A percentile compares a stretch with the other conserved stretches of the same genome.
Conservation (phyloP, 2,329 filamentous ascomycete genomes). For the Coleophoma cylindrospora region DNA sequence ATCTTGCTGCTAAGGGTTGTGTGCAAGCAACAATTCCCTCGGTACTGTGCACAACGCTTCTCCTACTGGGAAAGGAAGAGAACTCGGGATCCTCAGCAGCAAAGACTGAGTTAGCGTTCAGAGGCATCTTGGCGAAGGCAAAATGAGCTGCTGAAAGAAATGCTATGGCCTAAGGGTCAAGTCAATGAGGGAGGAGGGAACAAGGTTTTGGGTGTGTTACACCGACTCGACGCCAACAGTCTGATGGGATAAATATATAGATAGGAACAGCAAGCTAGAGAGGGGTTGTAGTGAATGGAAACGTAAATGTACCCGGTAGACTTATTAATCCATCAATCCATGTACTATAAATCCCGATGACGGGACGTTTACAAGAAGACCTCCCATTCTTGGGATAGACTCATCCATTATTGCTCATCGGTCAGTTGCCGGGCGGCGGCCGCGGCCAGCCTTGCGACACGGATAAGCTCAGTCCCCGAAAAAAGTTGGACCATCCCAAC, state of each 20-base stretch:
- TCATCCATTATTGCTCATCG: too few relatives aligned
- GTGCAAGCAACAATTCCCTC: slow-evolving; percentile 88
- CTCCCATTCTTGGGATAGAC: neutral
- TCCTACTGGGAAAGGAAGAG: slow-evolving; percentile 67
- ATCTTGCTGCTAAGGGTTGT: slow-evolving; percentile 84
- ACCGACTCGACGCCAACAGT: too few relatives aligned
- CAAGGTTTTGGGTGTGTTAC: too few relatives aligned
- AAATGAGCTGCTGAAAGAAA: too few relatives aligned
- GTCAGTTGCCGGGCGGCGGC: neutral
- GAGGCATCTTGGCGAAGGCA: slow-evolving; percentile 17
- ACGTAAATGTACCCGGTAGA: too few relatives aligned
- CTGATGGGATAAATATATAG: too few relatives aligned
- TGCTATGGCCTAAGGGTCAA: neutral
- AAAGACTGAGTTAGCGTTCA: slow-evolving; percentile 26
- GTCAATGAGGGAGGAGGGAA: too few relatives aligned
- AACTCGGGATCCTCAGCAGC: slow-evolving; percentile 36
- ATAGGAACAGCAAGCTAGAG: too few relatives aligned
- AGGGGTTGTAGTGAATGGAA: too few relatives aligned
- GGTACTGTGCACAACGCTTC: slow-evolving; percentile 90
- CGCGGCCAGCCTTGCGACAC: neutral
- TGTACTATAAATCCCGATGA: neutral
- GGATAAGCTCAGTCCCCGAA: too few relatives aligned
- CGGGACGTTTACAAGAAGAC: neutral
- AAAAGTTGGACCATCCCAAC: neutral
- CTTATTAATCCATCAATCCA: too few relatives aligned